Conservation (phyloP, 2,329 filamentous ascomycete species). For the Arthrocladium fulminans region DNA sequence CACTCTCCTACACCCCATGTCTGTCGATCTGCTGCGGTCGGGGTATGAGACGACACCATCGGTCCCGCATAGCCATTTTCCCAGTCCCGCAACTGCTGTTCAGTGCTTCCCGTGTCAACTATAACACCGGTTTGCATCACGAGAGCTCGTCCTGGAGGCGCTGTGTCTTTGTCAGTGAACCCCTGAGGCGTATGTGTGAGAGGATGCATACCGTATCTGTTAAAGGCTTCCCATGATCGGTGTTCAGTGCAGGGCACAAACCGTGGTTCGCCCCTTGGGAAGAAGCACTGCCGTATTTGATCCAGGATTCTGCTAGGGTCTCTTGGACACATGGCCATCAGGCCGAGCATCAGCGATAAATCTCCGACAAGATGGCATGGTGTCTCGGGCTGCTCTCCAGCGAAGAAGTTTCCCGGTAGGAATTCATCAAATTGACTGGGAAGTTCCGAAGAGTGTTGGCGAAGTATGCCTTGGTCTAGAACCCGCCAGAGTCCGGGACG, state of each 20-base stretch:
- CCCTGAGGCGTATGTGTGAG: not conserved
- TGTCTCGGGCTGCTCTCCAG: not conserved
- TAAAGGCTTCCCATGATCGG: not conserved
- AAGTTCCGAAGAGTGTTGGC: not conserved
- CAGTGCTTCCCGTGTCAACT: not conserved
- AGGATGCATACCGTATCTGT: not conserved
- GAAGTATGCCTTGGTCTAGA: not conserved
- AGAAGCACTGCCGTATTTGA: not conserved
- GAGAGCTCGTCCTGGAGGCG: not conserved
- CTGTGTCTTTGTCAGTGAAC: not conserved
- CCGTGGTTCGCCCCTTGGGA: not conserved
- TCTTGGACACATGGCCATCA: not conserved
- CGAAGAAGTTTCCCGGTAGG: not conserved
- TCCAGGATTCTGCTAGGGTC: not conserved
- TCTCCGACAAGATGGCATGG: slow-evolving; percentile 6
- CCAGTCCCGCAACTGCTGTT: not conserved
- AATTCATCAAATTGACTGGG: not conserved
- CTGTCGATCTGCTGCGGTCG: not conserved
- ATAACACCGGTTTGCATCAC: slow-evolving; percentile 2
- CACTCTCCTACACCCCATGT: not conserved
- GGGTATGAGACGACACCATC: slow-evolving; percentile 1
- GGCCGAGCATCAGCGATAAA: not conserved
- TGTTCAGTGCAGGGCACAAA: not conserved
- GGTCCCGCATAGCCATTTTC: not conserved
- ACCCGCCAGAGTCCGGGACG: not conserved